Conservation (phyloP, 148 eudicot species). For the Heliamphora exappendiculata region DNA sequence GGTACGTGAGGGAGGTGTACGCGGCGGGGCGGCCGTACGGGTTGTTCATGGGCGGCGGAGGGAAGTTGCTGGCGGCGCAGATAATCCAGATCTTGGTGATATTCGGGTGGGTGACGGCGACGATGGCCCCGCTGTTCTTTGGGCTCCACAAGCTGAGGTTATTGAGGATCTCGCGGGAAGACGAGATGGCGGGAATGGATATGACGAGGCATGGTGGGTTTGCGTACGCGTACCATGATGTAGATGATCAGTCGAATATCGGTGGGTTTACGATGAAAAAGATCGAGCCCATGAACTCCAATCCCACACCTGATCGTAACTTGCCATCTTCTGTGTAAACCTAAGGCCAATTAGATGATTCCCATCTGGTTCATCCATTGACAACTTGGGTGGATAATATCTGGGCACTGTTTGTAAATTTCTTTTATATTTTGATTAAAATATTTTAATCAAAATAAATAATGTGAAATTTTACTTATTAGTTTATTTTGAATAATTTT, state of each 20-base stretch:
- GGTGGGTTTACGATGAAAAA: conserved; percentile 10
- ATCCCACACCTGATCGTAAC: not conserved
- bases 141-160: conserved; percentile 22
- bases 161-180: conserved; percentile 25
- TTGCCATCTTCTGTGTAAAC: not conserved
- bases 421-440: no score
- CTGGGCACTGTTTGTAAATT: no score
- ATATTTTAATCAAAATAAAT: no score
- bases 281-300: conserved; percentile 18
- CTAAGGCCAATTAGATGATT: not conserved
- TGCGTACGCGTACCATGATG: conserved; percentile 27
- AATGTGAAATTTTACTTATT: no score
- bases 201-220: conserved; percentile 38
- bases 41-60: conserved; percentile 42
- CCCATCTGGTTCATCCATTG: no score
- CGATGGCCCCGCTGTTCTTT: conserved; percentile 35
- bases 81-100: conserved; percentile 26
- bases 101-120: conserved; percentile 35
- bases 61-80: conserved; percentile 36
- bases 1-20: conserved; percentile 27
- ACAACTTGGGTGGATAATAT: no score
- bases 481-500: no score
- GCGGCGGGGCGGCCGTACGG: conserved; percentile 29
- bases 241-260: conserved; percentile 17
- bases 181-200: conserved; percentile 42